Evolutionary conservation across 768 basidiomycete genomes (phyloP), one percentile per base, ranked within the genome.

Genomic region (Russula dissimulans): DNA sequence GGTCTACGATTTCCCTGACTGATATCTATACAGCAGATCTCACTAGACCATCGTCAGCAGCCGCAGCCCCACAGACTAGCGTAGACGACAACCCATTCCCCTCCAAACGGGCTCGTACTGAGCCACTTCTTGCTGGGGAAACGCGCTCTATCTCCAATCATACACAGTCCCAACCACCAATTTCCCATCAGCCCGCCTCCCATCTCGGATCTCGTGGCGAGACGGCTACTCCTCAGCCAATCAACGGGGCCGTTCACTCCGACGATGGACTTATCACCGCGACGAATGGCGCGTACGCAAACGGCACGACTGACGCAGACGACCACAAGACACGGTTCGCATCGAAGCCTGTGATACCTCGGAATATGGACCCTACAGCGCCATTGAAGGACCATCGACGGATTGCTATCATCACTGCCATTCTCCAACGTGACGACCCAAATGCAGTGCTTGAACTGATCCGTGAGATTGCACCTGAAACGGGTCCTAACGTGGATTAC

Each of bases 391-490:
- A 81, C 65, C 74, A 78, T 31, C 79, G 86, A 46, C 78, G 85
- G 31, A 75, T 80, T 12, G 82, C 84, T 15, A 75, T 91, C 47
- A 74, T 89, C 36, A 79, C 84, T 17, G 76, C 81, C 26, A 83
- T 92, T 60, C 85, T 80, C 65, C 80, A 84, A 66, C 79, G 79
- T 44, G 89, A 91, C 62, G 87, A 91, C 63, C 81, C 88, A 0
- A 68, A 66, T 17, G 70, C 78, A 5, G 78, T 91, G 5, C 70
- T 91, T 3, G 81, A 86, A 50, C 73, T 85, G 31, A 72, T 91
- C 22, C 85, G 85, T 46, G 85, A 85, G 69, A 77, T 86, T 22
- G 76, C 81, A 6, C 75, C 80, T 1, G 70, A 78, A 55, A 70
- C 68, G 17, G 68, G 71, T 6, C 56, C 68, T 41, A 91, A 94